Base-by-base conservation (phyloP, 2,329 filamentous ascomycete genomes). In the Hypocreales sp. region DNA sequence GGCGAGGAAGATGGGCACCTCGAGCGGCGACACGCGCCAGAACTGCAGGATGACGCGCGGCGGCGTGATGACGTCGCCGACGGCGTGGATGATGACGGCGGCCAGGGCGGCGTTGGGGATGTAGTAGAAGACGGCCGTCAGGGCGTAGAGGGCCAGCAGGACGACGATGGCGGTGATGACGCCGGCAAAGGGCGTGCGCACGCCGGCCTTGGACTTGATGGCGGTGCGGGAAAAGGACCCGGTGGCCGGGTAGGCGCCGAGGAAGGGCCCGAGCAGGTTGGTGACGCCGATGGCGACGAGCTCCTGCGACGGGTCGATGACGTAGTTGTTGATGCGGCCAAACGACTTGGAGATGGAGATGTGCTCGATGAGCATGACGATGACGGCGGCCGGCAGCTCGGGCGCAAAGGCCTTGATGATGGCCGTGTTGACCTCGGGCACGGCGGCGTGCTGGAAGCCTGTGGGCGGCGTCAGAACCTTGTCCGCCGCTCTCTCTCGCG, bases 321-420 rank as follows among this genome's bases (percentile, higher is more conserved):
- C 77, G 54, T 98, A 98, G 57, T 93, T 92, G 60, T 94, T 95
- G 41, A 94, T 71, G 32, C 87, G 72, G 8, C 90, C 90, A 40
- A 98, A 95, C 0, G 87, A 94, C 51, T 95, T 98, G 12, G 86
- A 83, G 36, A 95, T 94, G 25, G 87, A 84, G 41, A 95, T 93
- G 48, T 95, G 87, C 53, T 95, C 90, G 34, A 95, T 92, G 20
- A 95, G 64, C 31, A 95, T 64, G n/a, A 98, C 86, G 38, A 86
- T 86, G 31, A 84, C 69, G 2, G 75, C 70, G 8, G 74, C 74
- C 0, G 80, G 79, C 8, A 86, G 55, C 34, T 90, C 65, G 16
- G 60, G 59, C 2, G 64, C 60, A 37, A 86, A 77, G 3, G 70
- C 53, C 2, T 54, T 58, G 45, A 87, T 65, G 35, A 86, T 65